Base-by-base conservation (phyloP, 2,329 filamentous ascomycete genomes). In the Sarocladium kiliense region DNA sequence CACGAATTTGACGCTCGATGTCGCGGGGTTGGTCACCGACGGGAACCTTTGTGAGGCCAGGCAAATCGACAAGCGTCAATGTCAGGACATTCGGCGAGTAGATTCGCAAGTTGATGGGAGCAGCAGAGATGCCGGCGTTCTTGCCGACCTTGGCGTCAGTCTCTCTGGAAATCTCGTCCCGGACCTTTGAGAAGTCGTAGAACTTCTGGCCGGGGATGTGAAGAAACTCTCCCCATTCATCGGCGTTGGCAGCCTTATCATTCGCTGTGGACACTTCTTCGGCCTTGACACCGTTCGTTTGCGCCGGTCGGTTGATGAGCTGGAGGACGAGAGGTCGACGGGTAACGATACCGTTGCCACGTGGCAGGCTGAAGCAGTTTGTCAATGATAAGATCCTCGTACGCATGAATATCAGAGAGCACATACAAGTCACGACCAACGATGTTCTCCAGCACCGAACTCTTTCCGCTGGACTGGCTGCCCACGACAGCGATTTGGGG, bases 171-270 rank as follows among this genome's bases (percentile, higher is more conserved):
- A 99, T 99, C 77, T 99, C 94, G 57, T 97, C 94, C 65, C 94
- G 85, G 66, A 99, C 96, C 80, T 97, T 96, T 79, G 91, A 89
- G 78, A 99, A 99, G 76, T 99, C 94, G 75, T 86, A 86, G 78
- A 96, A 97, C 75, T 97, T 97, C 75, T 97, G 90, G 64, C 92
- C 94, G 19, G 94, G 93, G 61, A 99, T 89, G 73, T 99, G 94
- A 60, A 99, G 80, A 74, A 99, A 99, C 79, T 99, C 94, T 78
- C 93, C 94, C 90, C 95, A 99, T 74, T 99, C 94, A 68, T 97
- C 91, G 19, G 82, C 73, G 72, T 99, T 99, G 66, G 92, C 90
- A 63, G 91, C 88, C 71, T 89, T 88, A 73, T 97, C 94, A 62
- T 81, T 85, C 55, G 83, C 85, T 57, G 78, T 77, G 57, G 83